Evolutionary conservation across 495 filamentous ascomycete species (phyloP), one percentile per base, ranked within the genome.

Genomic region (Xylaria intraflava): DNA sequence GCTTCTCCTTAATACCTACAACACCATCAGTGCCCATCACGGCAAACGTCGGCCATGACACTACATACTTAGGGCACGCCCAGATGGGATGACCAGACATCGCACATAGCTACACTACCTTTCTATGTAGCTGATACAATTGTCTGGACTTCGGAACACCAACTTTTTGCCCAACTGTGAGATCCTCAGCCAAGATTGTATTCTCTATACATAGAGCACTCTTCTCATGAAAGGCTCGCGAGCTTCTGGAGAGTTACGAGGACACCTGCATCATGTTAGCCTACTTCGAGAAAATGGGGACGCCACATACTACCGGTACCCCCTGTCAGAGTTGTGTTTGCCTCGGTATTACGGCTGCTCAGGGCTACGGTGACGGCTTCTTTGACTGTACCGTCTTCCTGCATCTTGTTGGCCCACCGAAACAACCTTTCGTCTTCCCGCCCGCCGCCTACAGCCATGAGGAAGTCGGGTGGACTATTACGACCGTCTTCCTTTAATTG

Each of bases 381-480:
- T 30, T 82, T 67, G 39, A 94, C 75, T 6, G 63, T 67, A 26
- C 76, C 72, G 5, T 67, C 61, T 1, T 70, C 73, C 20, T 72
- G 74, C 24, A 95, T 69, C 29, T 82, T 75, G 68, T 95, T 95
- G 24, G 90, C 91, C 91, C 91, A 96, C 30, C 84, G 86, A 74
- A 91, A 96, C 20, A 95, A 84, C 42, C 88, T 84, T 65, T 96
- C 91, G 59, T 96, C 91, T 53, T 95, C 91, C 6, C 91, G 86
- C 39, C 88, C 86, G 63, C 95, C 89, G 33, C 91, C 91, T 41
- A 88, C 77, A 7, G 93, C 88, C 67, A 95, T 80, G 38, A 96
- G 66, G 68, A 95, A 95, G 61, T 94, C 88, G 10, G 77, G 71
- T 0, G 83, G 81, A n/a, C 68, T 62, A n/a, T 56, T 68, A 64